phyloP scores from a whole-genome alignment of 2,329 filamentous ascomycete genomes.

The Lachnellula arida region DNA sequence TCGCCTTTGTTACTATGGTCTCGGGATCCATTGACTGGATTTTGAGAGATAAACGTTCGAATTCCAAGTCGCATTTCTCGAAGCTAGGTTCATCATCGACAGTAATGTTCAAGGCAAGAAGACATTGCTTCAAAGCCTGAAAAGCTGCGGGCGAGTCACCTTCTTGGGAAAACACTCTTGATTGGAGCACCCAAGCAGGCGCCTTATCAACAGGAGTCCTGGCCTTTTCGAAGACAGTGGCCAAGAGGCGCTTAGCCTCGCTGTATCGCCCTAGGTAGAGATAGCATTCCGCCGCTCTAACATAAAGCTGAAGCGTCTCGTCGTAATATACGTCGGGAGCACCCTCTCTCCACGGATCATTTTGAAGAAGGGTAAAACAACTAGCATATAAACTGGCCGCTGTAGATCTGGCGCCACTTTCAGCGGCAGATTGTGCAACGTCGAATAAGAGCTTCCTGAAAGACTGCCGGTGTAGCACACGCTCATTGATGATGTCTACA shows the following conservation, averaged over 20 bases:
- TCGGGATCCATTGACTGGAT: slow-evolving; percentile 53
- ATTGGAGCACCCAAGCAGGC: slow-evolving; percentile 77
- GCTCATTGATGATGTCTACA: slow-evolving; percentile 66
- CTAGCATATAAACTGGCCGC: slow-evolving; percentile 77
- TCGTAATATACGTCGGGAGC: slow-evolving; percentile 73
- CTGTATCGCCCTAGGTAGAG: slow-evolving; percentile 70
- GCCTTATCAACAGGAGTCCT: slow-evolving; percentile 74
- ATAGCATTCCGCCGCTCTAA: slow-evolving; percentile 76
- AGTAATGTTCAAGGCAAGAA: slow-evolving; percentile 63
- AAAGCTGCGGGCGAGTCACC: slow-evolving; percentile 70
- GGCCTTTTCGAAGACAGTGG: slow-evolving; percentile 65
- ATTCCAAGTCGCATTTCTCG: slow-evolving; percentile 73
- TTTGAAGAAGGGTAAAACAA: slow-evolving; percentile 74
- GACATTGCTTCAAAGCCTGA: slow-evolving; percentile 62
- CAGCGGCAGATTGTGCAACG: slow-evolving; percentile 71
- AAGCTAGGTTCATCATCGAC: slow-evolving; percentile 64
- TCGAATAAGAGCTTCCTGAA: slow-evolving; percentile 71
- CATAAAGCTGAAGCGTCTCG: slow-evolving; percentile 76
- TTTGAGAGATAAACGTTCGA: slow-evolving; percentile 56
- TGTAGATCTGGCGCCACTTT: slow-evolving; percentile 77
- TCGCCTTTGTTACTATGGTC: slow-evolving; percentile 41
- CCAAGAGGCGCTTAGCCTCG: slow-evolving; percentile 63
- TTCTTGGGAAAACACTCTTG: slow-evolving; percentile 69
- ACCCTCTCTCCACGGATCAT: slow-evolving; percentile 69
- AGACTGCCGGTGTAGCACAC: slow-evolving; percentile 53